phyloP scores from a whole-genome alignment of 352 stramenopile species.

The Thalassiosira delicatula region DNA sequence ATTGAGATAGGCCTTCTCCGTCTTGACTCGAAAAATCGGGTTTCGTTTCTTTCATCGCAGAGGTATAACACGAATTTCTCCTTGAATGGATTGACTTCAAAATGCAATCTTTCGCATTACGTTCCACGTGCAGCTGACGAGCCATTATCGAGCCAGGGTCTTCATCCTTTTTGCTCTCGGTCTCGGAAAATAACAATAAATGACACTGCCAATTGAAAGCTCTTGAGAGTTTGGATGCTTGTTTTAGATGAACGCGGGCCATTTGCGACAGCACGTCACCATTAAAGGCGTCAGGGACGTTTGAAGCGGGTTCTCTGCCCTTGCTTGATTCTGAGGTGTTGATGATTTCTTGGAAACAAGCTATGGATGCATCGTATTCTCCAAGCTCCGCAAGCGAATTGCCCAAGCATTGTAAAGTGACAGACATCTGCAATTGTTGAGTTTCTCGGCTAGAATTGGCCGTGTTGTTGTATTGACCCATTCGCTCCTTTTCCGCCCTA shows the following conservation, averaged over 20 bases:
- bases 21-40: constrained; percentile 35
- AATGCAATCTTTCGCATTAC: constrained; percentile 57
- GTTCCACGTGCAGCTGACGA: constrained; percentile 53
- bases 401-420: constrained; percentile 65
- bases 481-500: constrained; percentile 54
- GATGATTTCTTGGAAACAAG: constrained; percentile 67
- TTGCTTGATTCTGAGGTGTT: constrained; percentile 19
- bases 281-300: constrained; percentile 26
- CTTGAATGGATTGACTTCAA: constrained; percentile 58
- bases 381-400: constrained; percentile 60
- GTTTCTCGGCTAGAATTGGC: background rate
- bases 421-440: constrained; percentile 31
- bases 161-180: constrained; percentile 25
- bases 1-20: constrained; percentile 17
- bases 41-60: constrained; percentile 17
- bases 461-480: background rate
- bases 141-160: constrained; percentile 50
- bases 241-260: constrained; percentile 51
- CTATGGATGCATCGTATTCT: constrained; percentile 71
- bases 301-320: constrained; percentile 3
- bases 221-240: constrained; percentile 52
- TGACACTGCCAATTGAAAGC: constrained; percentile 60
- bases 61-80: constrained; percentile 53
- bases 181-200: constrained; percentile 59
- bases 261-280: constrained; percentile 66